A percentile compares a stretch with the other conserved stretches of the same genome.
These are phyloP conservation scores for Populus ilicifolia DNA, from an alignment of 345 rosid species.

Conservation along the genomic window DNA sequence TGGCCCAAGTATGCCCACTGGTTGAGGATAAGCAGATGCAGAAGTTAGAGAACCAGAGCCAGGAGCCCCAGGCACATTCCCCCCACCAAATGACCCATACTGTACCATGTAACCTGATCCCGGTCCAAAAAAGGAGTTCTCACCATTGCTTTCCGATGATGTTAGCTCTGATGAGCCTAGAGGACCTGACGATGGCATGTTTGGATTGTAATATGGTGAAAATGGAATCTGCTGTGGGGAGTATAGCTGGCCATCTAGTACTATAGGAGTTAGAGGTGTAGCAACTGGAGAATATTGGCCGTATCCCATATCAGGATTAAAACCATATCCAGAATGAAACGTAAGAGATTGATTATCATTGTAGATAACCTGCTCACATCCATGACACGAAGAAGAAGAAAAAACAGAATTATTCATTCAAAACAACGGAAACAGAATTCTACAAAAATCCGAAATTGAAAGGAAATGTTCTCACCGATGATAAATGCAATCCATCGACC, in stretches of 20 bases:
- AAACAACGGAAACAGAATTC: neutral
- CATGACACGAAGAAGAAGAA: constrained; percentile 1
- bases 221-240: constrained; percentile 49
- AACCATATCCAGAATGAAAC: constrained; percentile 51
- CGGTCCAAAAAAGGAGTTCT: constrained; percentile 41
- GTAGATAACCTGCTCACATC: constrained; percentile 45
- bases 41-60: constrained; percentile 40
- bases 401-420: neutral
- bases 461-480: constrained; percentile 41
- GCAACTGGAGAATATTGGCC: constrained; percentile 53
- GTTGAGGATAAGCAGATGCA: constrained; percentile 50
- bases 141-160: constrained; percentile 39
- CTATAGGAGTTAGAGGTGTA: constrained; percentile 43
- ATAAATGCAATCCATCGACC: constrained; percentile 49
- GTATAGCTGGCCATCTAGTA: constrained; percentile 53
- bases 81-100: constrained; percentile 54
- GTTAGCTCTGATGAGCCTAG: constrained; percentile 38
- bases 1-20: constrained; percentile 72
- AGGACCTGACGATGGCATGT: constrained; percentile 45
- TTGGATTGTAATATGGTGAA: constrained; percentile 44
- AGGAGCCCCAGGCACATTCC: constrained; percentile 32
- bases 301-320: constrained; percentile 47
- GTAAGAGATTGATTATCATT: constrained; percentile 47
- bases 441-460: too few species aligned
- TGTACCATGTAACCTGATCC: constrained; percentile 49